These are phyloP conservation scores for Ustilago tritici DNA, from an alignment of 1,284 basidiomycete species.

Conservation along the genomic window DNA sequence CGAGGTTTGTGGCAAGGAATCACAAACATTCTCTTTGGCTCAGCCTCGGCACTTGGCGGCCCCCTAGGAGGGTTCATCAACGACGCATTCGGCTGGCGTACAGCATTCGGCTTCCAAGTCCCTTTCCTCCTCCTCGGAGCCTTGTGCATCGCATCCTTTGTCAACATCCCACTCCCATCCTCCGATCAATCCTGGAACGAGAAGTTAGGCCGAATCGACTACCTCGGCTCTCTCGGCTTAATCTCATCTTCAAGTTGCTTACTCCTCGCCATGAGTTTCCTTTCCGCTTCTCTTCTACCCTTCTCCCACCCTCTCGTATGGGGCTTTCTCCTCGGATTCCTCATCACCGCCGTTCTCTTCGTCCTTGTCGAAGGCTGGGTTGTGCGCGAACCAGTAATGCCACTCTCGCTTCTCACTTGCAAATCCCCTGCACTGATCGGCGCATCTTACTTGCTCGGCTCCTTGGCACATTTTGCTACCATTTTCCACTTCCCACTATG, in stretches of 20 bases:
- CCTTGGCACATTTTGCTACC: conserved; percentile 35
- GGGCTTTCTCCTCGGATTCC: conserved; percentile 50
- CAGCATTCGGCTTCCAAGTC: conserved; percentile 67
- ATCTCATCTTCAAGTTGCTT: conserved; percentile 66
- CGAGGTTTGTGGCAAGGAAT: conserved; percentile 71
- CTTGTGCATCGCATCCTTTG: conserved; percentile 67
- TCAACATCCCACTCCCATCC: conserved; percentile 69
- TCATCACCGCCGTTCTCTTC: conserved; percentile 74
- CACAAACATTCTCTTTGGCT: conserved; percentile 66
- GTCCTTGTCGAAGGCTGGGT: conserved; percentile 72
- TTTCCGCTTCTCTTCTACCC: conserved; percentile 60
- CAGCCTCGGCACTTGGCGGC: conserved; percentile 67
- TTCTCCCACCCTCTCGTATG: conserved; percentile 57
- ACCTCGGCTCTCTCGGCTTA: conserved; percentile 68
- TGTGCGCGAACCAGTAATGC: conserved; percentile 69
- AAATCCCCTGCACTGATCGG: conserved; percentile 34
- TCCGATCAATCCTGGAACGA: conserved; percentile 68
- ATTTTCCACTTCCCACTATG: conserved; percentile 82
- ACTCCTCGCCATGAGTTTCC: conserved; percentile 66
- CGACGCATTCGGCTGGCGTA: conserved; percentile 60
- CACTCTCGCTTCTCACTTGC: conserved; percentile 27
- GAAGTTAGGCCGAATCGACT: conserved; percentile 69
- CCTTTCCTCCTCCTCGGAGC: conserved; percentile 69
- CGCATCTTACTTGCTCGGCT: conserved; percentile 41
- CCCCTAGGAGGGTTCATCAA: conserved; percentile 61